Conservation (phyloP, 2,329 filamentous ascomycete species). For the Neopestalotiopsis clavispora region DNA sequence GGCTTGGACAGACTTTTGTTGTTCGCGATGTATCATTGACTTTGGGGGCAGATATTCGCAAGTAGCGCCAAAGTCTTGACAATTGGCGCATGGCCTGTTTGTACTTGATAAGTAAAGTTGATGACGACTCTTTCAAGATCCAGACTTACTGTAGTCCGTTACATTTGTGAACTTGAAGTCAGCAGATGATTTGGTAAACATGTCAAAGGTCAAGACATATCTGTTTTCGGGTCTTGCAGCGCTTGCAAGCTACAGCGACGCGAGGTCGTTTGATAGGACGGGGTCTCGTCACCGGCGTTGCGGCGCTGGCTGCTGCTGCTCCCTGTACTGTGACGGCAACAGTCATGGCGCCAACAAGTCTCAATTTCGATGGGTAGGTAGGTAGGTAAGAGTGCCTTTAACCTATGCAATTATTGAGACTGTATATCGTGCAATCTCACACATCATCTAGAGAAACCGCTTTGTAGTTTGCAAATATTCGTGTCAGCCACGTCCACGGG, state of each 20-base stretch:
- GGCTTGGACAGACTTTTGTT: constrained; percentile 18
- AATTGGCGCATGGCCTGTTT: constrained; percentile 13
- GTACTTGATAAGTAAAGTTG: not conserved
- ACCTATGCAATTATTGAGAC: too few species aligned
- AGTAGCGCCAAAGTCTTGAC: constrained; percentile 28
- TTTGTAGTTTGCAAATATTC: not conserved
- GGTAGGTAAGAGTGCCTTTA: too few species aligned
- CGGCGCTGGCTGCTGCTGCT: not conserved
- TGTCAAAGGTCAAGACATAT: constrained; percentile 19
- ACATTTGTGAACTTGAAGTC: constrained; percentile 18
- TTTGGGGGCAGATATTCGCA: constrained; percentile 42
- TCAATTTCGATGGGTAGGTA: not conserved
- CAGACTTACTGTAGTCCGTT: constrained; percentile 20
- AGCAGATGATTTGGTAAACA: not conserved
- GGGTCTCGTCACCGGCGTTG: not conserved
- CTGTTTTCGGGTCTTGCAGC: constrained; percentile 28
- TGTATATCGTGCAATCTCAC: too few species aligned
- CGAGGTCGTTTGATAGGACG: constrained; percentile 24
- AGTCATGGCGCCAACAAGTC: not conserved
- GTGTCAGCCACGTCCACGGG: not conserved
- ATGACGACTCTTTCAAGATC: constrained; percentile 10
- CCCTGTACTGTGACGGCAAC: not conserved
- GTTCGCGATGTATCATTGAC: constrained; percentile 36
- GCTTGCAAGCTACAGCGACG: constrained; percentile 26
- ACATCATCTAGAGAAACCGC: too few species aligned